These are phyloP conservation scores for Boletus subparvulus DNA, from an alignment of 768 basidiomycete genomes.

Conservation along the genomic window DNA sequence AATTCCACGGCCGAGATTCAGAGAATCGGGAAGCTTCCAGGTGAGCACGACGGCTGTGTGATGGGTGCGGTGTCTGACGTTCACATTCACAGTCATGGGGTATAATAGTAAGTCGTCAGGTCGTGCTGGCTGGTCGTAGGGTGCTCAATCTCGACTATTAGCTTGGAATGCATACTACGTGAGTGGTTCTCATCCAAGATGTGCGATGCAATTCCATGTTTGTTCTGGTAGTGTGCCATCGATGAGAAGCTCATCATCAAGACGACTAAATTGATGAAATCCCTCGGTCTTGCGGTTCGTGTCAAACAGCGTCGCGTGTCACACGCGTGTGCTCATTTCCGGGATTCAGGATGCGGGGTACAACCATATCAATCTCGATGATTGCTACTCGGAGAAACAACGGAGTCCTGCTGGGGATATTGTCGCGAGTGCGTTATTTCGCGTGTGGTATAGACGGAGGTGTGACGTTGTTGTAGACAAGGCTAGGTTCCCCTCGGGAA, in stretches of 20 bases:
- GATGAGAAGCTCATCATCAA: constrained; percentile 51
- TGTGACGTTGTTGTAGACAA: constrained; percentile 36
- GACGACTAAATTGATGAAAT: constrained; percentile 50
- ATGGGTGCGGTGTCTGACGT: background rate
- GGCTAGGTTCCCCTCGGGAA: constrained; percentile 55
- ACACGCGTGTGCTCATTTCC: background rate
- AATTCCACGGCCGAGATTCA: constrained; percentile 6
- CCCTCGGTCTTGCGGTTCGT: constrained; percentile 49
- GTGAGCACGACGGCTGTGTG: constrained; percentile 18
- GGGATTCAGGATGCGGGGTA: constrained; percentile 53
- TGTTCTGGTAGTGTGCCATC: constrained; percentile 50
- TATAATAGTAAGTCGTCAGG: constrained; percentile 53
- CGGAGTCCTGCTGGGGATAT: constrained; percentile 52
- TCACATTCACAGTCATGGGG: constrained; percentile 46
- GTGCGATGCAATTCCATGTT: background rate
- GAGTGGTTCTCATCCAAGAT: constrained; percentile 11
- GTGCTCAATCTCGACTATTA: constrained; percentile 23
- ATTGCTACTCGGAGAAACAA: constrained; percentile 62
- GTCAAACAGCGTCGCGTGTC: background rate
- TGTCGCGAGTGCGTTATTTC: constrained; percentile 44
- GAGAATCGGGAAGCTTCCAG: constrained; percentile 37
- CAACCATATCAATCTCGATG: constrained; percentile 58
- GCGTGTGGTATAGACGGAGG: background rate
- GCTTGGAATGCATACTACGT: constrained; percentile 74
- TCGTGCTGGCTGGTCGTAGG: background rate